phyloP scores from a whole-genome alignment of 768 basidiomycete species.

The Kwoniella sp. region DNA sequence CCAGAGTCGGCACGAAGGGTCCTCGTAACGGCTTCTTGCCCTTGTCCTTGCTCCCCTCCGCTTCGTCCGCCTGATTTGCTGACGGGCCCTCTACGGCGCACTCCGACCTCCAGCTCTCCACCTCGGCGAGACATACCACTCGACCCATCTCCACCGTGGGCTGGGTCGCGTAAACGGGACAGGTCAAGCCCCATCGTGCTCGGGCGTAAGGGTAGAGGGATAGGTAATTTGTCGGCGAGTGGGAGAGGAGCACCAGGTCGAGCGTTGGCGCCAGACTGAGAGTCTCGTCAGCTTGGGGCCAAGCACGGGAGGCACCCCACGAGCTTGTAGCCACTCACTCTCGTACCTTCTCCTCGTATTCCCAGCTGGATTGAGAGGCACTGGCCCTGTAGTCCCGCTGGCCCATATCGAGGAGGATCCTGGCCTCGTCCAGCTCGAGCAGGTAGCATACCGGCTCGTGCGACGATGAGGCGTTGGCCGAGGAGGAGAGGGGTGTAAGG shows the following conservation, averaged over 20 bases:
- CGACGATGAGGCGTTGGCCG: constrained; percentile 41
- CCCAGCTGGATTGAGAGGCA: constrained; percentile 25
- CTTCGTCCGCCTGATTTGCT: constrained; percentile 1
- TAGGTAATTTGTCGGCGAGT: constrained; percentile 81
- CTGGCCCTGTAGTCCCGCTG: constrained; percentile 53
- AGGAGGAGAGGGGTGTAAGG: constrained; percentile 81
- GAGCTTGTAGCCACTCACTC: constrained; percentile 33
- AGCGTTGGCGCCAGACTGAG: constrained; percentile 70
- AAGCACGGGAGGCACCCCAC: background rate
- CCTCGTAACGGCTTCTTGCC: constrained; percentile 44
- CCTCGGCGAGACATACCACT: constrained; percentile 83
- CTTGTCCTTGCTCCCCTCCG: constrained; percentile 10
- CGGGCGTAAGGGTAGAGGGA: constrained; percentile 92
- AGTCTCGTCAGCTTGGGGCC: background rate
- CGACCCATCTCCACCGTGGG: constrained; percentile 94
- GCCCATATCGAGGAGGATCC: constrained; percentile 90
- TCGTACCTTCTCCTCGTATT: constrained; percentile 47
- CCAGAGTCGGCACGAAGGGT: constrained; percentile 66
- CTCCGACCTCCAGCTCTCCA: constrained; percentile 61
- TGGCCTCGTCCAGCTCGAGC: constrained; percentile 88
- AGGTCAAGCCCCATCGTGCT: constrained; percentile 77
- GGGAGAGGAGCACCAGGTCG: constrained; percentile 87
- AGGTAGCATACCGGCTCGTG: constrained; percentile 70
- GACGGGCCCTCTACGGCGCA: constrained; percentile 27
- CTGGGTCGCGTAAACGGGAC: constrained; percentile 87